phyloP scores from a whole-genome alignment of 2,329 filamentous ascomycete species.

The Stachybotrys echinatus region DNA sequence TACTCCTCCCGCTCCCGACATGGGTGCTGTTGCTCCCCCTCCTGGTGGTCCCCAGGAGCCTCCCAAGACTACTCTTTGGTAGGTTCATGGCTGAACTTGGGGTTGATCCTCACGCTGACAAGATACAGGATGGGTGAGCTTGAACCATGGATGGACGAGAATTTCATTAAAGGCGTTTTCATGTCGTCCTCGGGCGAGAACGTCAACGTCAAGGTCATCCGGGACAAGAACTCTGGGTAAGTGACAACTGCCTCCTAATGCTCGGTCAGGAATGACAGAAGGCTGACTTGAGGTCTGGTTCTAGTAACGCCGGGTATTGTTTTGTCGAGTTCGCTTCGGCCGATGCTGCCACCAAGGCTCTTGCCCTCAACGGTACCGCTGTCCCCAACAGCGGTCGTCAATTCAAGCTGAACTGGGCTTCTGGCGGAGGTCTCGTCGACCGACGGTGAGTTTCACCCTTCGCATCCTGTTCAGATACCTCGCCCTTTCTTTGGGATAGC shows the following conservation, averaged over 20 bases:
- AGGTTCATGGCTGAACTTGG: constrained; percentile 12
- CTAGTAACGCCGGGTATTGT: constrained; percentile 94
- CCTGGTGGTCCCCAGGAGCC: constrained; percentile 34
- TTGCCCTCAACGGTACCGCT: constrained; percentile 79
- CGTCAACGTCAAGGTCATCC: constrained; percentile 99
- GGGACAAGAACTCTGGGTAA: constrained; percentile 96
- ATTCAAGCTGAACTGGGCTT: constrained; percentile 99
- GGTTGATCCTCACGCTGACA: constrained; percentile 6
- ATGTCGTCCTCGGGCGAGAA: constrained; percentile 82
- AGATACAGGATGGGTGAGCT: constrained; percentile 89
- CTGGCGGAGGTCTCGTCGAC: constrained; percentile 90
- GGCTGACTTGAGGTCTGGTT: neutral
- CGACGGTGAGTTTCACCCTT: constrained; percentile 60
- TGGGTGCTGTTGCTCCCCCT: constrained; percentile 27
- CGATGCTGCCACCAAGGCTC: constrained; percentile 83
- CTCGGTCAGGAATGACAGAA: too few species aligned
- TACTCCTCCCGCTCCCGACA: constrained; percentile 31
- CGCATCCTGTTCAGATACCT: too few species aligned
- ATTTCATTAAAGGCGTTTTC: constrained; percentile 94
- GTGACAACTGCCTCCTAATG: constrained; percentile 11
- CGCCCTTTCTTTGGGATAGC: too few species aligned
- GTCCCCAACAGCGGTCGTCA: constrained; percentile 92
- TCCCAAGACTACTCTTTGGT: constrained; percentile 56
- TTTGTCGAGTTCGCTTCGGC: constrained; percentile 88
- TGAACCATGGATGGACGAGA: constrained; percentile 98